Percentiles rank a stretch among this genome's conserved stretches.
Conservation (phyloP, 805 yeast species). For the Lachancea meyersii region DNA sequence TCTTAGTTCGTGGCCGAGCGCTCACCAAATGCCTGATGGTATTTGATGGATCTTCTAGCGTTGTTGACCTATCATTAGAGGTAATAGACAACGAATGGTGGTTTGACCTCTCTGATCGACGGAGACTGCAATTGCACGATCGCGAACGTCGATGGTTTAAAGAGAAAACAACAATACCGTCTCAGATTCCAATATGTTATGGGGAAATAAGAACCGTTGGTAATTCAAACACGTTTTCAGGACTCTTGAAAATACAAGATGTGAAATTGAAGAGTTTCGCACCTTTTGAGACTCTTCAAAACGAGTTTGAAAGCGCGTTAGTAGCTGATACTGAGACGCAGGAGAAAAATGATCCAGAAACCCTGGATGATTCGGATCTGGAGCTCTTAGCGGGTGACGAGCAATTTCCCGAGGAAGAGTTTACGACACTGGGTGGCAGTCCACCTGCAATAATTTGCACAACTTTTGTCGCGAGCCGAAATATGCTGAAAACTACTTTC, state of each 20-base stretch:
- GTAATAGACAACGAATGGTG: conserved; percentile 1
- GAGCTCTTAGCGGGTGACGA: conserved; percentile 14
- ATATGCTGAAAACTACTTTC: neutral
- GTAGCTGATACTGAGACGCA: conserved; percentile 23
- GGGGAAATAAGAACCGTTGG: neutral
- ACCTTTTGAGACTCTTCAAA: conserved; percentile 1
- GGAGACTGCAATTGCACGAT: neutral
- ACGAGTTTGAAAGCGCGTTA: conserved; percentile 7
- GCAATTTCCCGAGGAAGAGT: neutral
- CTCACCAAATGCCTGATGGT: neutral
- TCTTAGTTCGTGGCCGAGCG: too few relatives aligned
- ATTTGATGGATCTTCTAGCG: neutral
- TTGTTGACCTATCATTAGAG: neutral
- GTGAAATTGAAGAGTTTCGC: conserved; percentile 2
- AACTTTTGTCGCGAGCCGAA: conserved; percentile 3
- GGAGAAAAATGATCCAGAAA: conserved; percentile 22
- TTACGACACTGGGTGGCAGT: neutral
- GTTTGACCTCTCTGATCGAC: conserved; percentile 3
- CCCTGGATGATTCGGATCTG: conserved; percentile 27
- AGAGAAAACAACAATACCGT: conserved; percentile 1
- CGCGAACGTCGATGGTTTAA: neutral
- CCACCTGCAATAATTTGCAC: neutral
- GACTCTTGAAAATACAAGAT: neutral
- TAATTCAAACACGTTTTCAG: neutral
- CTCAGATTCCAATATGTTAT: conserved; percentile 1